A percentile compares a stretch with the other conserved stretches of the same genome.
Evolutionary conservation across 202 grass and related monocot genomes (phyloP).

Genomic region (Bolboschoenoplectus hybrid): DNA sequence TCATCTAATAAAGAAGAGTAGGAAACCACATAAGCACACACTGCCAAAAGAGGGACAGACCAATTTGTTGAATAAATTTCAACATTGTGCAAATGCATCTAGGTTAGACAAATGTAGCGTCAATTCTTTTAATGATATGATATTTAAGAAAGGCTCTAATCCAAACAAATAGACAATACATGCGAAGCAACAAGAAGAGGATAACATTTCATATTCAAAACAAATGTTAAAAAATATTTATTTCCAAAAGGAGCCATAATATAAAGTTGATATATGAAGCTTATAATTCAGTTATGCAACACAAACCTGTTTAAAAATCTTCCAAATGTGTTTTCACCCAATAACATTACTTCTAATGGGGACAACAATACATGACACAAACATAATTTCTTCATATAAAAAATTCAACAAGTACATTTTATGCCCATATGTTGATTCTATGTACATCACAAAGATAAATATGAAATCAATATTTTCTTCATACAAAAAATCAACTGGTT

Average conservation of each 20-base stretch:
- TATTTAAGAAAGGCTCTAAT: background rate
- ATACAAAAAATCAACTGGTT: background rate
- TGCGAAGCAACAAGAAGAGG: background rate
- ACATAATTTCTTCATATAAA: too few relatives aligned
- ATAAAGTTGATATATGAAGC: background rate
- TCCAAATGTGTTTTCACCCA: background rate
- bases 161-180: background rate
- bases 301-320: background rate
- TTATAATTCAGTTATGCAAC: background rate
- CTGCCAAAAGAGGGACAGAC: too few relatives aligned
- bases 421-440: background rate
- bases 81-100: background rate
- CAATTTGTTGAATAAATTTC: background rate
- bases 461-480: constrained; percentile 14
- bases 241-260: background rate
- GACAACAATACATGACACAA: too few relatives aligned
- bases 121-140: background rate
- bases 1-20: background rate
- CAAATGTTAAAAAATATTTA: background rate
- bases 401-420: background rate
- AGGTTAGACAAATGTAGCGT: background rate
- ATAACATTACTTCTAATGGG: background rate
- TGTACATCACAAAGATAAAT: background rate
- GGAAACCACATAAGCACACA: background rate
- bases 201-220: constrained; percentile 20